phyloP scores from a whole-genome alignment of 202 grass and related monocot genomes.

The Carex arenaria region DNA sequence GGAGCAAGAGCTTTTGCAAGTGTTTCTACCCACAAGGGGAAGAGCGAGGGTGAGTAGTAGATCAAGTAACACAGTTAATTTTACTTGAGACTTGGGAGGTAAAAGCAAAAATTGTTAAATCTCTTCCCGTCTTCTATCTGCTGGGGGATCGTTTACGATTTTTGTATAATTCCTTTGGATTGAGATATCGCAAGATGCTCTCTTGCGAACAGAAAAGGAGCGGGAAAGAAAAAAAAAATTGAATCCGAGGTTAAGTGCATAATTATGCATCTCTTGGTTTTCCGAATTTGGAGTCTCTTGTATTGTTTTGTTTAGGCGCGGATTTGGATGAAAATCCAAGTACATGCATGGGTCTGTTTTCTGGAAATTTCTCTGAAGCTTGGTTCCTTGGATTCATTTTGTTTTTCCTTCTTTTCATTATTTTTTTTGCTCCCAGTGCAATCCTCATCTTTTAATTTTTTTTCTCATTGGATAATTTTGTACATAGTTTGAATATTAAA shows the following conservation, averaged over 20 bases:
- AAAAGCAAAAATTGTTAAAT: neutral
- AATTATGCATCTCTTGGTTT: too few species aligned
- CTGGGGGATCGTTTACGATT: neutral
- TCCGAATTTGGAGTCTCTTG: too few species aligned
- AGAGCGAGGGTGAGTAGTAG: constrained; percentile 33
- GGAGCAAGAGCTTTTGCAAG: neutral
- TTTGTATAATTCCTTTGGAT: neutral
- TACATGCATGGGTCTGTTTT: too few species aligned
- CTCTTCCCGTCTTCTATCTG: neutral
- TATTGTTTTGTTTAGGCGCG: too few species aligned
- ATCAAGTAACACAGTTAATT: neutral
- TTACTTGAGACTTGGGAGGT: constrained; percentile 26
- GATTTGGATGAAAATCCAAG: too few species aligned
- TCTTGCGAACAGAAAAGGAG: neutral
- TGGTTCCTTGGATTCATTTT: neutral
- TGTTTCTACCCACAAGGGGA: neutral
- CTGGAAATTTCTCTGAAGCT: neutral
- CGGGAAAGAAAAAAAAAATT: neutral
- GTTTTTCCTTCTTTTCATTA: neutral
- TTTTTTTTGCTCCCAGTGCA: neutral
- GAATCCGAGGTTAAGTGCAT: too few species aligned
- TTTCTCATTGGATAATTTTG: neutral
- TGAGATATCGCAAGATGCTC: neutral
- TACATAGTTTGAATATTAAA: constrained; percentile 18
- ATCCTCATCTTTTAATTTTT: neutral